Evolutionary conservation across 2,329 filamentous ascomycete species (phyloP).

Genomic region (Pestalotiopsis sp.): DNA sequence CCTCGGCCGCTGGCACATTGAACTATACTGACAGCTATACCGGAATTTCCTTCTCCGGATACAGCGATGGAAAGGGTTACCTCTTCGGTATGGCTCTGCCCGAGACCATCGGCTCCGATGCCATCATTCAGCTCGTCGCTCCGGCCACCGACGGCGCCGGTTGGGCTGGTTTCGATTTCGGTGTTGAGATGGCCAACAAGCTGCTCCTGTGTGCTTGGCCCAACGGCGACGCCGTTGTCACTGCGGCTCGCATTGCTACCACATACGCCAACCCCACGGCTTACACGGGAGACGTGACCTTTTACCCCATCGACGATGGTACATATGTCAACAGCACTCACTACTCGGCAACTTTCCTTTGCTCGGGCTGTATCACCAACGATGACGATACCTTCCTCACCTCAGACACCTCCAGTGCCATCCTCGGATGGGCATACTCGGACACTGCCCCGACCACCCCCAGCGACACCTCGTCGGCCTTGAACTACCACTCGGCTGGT

Average conservation of each 20-base stretch:
- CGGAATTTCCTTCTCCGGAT: conserved; percentile 47
- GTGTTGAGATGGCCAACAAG: conserved; percentile 48
- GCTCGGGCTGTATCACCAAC: conserved; percentile 43
- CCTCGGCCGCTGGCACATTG: conserved; percentile 16
- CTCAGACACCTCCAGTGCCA: conserved; percentile 22
- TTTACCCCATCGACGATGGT: conserved; percentile 50
- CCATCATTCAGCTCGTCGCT: conserved; percentile 56
- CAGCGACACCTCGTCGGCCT: conserved; percentile 32
- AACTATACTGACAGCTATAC: conserved; percentile 45
- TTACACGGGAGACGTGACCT: conserved; percentile 44
- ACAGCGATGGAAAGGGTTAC: conserved; percentile 38
- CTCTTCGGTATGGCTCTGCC: conserved; percentile 55
- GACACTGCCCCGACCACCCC: conserved; percentile 33
- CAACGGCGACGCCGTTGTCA: conserved; percentile 43
- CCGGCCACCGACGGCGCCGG: conserved; percentile 43
- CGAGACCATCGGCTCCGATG: conserved; percentile 48
- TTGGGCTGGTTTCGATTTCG: conserved; percentile 52
- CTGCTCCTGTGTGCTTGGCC: conserved; percentile 54
- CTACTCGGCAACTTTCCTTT: conserved; percentile 57
- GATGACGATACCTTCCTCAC: conserved; percentile 34
- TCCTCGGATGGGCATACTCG: conserved; percentile 44
- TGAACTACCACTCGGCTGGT: conserved; percentile 42
- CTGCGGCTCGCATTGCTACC: conserved; percentile 32
- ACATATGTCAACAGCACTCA: conserved; percentile 56
- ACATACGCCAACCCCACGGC: conserved; percentile 49